A percentile compares a stretch with the other conserved stretches of the same genome.
Conservation (phyloP, 2,329 filamentous ascomycete genomes). For the Penicillium sp. region DNA sequence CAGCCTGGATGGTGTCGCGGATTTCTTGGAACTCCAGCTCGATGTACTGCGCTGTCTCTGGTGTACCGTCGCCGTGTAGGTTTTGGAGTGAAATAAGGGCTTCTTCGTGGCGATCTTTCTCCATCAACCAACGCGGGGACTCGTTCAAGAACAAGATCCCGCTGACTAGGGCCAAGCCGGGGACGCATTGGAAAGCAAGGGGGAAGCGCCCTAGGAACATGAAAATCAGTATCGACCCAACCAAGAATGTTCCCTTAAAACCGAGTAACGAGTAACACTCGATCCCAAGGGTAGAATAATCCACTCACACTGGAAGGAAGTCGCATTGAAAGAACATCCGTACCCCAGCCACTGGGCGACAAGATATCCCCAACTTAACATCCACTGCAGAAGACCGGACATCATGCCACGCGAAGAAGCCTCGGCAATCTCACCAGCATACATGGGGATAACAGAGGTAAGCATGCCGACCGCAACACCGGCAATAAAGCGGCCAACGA, state of each 20-base stretch:
- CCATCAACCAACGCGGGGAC: constrained; percentile 27
- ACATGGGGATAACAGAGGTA: constrained; percentile 31
- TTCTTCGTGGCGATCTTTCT: constrained; percentile 25
- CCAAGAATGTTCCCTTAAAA: no score
- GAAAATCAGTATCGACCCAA: no score
- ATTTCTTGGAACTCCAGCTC: constrained; percentile 44
- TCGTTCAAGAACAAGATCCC: constrained; percentile 33
- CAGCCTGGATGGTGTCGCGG: constrained; percentile 36
- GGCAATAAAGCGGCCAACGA: constrained; percentile 29
- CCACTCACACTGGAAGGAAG: constrained; percentile 13
- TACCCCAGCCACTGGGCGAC: constrained; percentile 41
- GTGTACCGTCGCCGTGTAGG: constrained; percentile 16
- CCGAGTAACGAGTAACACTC: no score
- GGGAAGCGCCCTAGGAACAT: constrained; percentile 34
- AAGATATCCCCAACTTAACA: constrained; percentile 39
- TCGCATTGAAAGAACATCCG: constrained; percentile 28
- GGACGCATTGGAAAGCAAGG: constrained; percentile 43
- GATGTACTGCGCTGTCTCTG: constrained; percentile 24
- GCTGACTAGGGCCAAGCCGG: constrained; percentile 31
- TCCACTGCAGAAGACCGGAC: constrained; percentile 33
- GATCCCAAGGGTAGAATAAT: neutral
- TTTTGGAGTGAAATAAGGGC: constrained; percentile 14
- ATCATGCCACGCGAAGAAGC: constrained; percentile 31
- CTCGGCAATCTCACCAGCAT: constrained; percentile 34
- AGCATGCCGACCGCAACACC: constrained; percentile 28